A percentile compares a stretch with the other conserved stretches of the same genome.
These are phyloP conservation scores for sorghum (Sorghum bicolor) DNA, from an alignment of 176 grass and related monocot species.

Conservation along the genomic window Sorghum_bicolor_NCBIv3 NC_012879.2:60835501-60836000, in stretches of 20 bases:
- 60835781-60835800: background rate
- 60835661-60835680: conserved; percentile 32
- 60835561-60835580: background rate
- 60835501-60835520: background rate
- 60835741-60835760: background rate
- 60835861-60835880: background rate
- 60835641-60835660: background rate
- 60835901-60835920: background rate
- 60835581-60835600: background rate
- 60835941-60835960: conserved; percentile 46
- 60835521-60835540: background rate
- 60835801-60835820: background rate
- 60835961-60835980: conserved; percentile 65
- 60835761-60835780: background rate
- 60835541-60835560: background rate
- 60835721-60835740: conserved; percentile 34
- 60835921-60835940: background rate
- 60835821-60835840: background rate
- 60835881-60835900: background rate
- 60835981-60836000: conserved; percentile 51
- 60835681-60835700: conserved; percentile 82
- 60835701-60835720: conserved; percentile 63
- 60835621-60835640: conserved; percentile 34
- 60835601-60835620: background rate
- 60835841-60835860: background rate